phyloP scores from a whole-genome alignment of 2,329 filamentous ascomycete genomes.

The Colletotrichum spinosum region DNA sequence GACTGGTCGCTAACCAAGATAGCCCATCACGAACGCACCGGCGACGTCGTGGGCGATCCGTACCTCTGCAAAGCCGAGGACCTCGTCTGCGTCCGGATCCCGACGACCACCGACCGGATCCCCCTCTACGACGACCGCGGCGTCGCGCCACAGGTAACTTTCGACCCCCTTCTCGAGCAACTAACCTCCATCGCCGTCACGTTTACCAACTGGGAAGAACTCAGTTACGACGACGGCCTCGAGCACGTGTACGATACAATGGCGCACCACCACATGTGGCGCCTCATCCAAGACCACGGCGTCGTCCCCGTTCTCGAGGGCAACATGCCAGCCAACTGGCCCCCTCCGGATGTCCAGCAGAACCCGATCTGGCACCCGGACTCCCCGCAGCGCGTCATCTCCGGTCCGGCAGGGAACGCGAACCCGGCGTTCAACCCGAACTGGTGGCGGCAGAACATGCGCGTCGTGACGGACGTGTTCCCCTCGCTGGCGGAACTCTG shows the following conservation, averaged over 20 bases:
- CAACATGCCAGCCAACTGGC: neutral
- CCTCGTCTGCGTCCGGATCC: conserved; percentile 14
- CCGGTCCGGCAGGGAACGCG: neutral
- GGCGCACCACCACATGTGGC: neutral
- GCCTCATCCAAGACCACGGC: neutral
- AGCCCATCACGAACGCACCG: neutral
- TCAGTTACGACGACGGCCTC: neutral
- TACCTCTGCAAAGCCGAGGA: conserved; percentile 9
- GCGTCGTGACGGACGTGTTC: conserved; percentile 14
- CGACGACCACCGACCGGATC: neutral
- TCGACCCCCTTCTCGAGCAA: conserved; percentile 11
- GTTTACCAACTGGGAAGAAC: conserved; percentile 1
- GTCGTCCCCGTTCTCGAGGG: neutral
- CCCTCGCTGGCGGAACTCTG: conserved; percentile 1
- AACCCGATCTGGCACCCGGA: neutral
- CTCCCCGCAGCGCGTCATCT: neutral
- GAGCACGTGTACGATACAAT: too few relatives aligned
- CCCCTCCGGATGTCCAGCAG: neutral
- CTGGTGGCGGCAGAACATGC: conserved; percentile 1
- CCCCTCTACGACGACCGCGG: neutral
- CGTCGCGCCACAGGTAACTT: neutral
- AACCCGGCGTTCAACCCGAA: neutral
- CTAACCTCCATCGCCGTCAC: conserved; percentile 4
- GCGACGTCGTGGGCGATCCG: conserved; percentile 15
- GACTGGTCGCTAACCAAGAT: conserved; percentile 17